Conservation (phyloP, 257 asterid genomes). For the Galeopsis tetrahit region DNA sequence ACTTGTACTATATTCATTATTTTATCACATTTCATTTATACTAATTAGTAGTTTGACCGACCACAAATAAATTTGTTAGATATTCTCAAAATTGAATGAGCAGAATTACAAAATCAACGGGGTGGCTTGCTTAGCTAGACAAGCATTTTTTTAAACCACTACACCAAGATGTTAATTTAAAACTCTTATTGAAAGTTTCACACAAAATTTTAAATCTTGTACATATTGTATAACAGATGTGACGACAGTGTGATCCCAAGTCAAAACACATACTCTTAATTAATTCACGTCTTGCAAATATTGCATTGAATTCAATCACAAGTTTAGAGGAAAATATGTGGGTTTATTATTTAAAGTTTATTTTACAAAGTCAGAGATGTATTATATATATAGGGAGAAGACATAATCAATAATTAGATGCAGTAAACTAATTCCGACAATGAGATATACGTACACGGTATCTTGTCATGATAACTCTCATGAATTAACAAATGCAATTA, state of each 20-base stretch:
- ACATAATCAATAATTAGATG: constrained; percentile 29
- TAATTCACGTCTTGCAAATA: constrained; percentile 8
- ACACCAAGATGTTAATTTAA: not conserved
- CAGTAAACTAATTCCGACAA: not conserved
- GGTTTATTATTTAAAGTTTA: not conserved
- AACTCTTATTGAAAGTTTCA: constrained; percentile 7
- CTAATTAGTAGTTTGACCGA: too few relatives aligned
- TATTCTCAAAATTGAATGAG: not conserved
- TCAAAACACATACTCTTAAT: not conserved
- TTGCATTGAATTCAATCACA: not conserved
- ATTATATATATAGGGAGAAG: not conserved
- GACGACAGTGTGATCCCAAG: not conserved
- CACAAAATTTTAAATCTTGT: not conserved
- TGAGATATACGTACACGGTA: too few relatives aligned
- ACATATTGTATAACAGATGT: constrained; percentile 1
- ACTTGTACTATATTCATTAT: too few relatives aligned
- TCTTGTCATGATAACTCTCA: too few relatives aligned
- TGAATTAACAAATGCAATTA: constrained; percentile 19
- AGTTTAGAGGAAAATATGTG: not conserved
- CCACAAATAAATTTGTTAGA: too few relatives aligned
- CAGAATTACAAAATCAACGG: not conserved
- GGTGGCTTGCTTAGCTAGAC: not conserved
- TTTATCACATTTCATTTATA: too few relatives aligned
- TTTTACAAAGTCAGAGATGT: constrained; percentile 22
- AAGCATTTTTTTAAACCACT: not conserved